Percentiles rank a stretch among this genome's conserved stretches.
Conservation (phyloP, 257 asterid species). For the Solanum paucissectum region DNA sequence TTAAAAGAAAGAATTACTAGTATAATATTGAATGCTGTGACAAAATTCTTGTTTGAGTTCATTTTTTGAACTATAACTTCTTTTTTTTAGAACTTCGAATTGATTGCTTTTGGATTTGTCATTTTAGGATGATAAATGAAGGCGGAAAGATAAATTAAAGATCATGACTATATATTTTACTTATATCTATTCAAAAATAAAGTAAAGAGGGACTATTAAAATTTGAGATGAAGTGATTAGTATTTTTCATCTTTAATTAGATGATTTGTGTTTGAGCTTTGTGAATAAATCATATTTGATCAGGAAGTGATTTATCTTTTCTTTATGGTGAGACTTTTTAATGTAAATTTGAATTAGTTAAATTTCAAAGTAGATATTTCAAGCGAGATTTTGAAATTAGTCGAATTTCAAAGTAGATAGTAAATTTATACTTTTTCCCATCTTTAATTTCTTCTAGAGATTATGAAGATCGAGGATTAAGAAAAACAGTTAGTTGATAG, state of each 20-base stretch:
- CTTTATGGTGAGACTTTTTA: accelerated
- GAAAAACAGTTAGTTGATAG: background rate
- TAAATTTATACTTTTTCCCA: background rate
- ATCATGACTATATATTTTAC: background rate
- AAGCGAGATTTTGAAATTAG: background rate
- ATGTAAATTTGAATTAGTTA: background rate
- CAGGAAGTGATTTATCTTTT: background rate
- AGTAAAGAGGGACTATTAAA: background rate
- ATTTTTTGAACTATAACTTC: background rate
- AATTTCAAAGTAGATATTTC: background rate
- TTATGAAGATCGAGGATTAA: background rate
- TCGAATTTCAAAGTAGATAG: background rate
- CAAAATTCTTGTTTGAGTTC: background rate
- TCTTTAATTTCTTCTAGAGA: background rate
- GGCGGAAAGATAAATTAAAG: background rate
- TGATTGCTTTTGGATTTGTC: background rate
- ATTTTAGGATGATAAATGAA: background rate
- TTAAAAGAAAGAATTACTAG: background rate
- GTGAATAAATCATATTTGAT: background rate
- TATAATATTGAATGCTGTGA: background rate
- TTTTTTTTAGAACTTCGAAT: background rate
- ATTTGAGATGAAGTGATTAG: background rate
- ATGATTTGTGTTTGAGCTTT: background rate
- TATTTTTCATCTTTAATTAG: background rate
- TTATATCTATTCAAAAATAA: background rate